Evolutionary conservation across 495 filamentous ascomycete species (phyloP).

Genomic region (Penicillium subrubescens): DNA sequence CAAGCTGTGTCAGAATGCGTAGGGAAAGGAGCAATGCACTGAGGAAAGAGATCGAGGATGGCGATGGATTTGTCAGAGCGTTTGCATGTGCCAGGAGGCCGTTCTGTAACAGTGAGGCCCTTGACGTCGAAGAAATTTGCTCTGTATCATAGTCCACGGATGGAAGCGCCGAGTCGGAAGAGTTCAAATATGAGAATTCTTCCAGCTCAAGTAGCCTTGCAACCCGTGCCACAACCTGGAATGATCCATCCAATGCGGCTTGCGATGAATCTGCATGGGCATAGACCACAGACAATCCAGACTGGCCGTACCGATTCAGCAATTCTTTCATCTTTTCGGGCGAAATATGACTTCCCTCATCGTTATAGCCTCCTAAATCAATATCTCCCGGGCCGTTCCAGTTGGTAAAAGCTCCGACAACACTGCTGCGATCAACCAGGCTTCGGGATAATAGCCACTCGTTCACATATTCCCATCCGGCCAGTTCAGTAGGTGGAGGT

Average conservation of each 20-base stretch:
- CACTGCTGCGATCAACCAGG: constrained; percentile 46
- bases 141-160: constrained; percentile 37
- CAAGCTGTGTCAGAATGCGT: constrained; percentile 61
- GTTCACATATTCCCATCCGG: constrained; percentile 78
- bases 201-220: constrained; percentile 63
- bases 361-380: constrained; percentile 72
- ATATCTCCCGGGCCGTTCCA: constrained; percentile 84
- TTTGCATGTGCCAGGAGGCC: constrained; percentile 64
- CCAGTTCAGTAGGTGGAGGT: constrained; percentile 21
- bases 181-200: constrained; percentile 41
- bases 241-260: constrained; percentile 61
- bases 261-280: constrained; percentile 60
- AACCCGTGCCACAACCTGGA: constrained; percentile 62
- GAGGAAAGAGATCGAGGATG: constrained; percentile 62
- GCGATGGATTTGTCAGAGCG: constrained; percentile 64
- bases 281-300: constrained; percentile 74
- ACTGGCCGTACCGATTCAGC: constrained; percentile 66
- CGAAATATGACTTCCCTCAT: constrained; percentile 45
- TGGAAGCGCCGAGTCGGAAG: constrained; percentile 27
- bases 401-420: constrained; percentile 63
- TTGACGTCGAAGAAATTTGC: constrained; percentile 46
- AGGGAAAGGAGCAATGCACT: constrained; percentile 71
- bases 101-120: constrained; percentile 53
- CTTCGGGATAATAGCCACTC: constrained; percentile 76
- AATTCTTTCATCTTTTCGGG: constrained; percentile 57